Evolutionary conservation across 305 asterid genomes (phyloP).

Genomic region (Petunia hybrid): DNA sequence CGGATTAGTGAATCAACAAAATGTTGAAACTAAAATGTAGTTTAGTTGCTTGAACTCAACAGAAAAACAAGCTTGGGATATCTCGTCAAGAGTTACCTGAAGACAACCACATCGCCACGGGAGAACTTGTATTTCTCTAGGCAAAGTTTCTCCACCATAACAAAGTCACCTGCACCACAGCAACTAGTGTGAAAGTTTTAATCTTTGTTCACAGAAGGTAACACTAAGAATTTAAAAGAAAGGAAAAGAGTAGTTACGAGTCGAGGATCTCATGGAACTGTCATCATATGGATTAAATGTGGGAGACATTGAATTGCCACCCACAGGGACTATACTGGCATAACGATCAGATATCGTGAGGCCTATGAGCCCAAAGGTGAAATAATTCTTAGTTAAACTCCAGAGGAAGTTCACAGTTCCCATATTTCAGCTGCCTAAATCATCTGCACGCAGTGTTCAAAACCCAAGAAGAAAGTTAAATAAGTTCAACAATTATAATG

Average conservation of each 20-base stretch:
- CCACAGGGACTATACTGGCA: conserved; percentile 66
- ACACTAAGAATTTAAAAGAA: not conserved
- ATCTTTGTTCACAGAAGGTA: not conserved
- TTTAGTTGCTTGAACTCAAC: not conserved
- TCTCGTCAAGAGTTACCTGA: conserved; percentile 49
- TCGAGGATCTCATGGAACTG: conserved; percentile 41
- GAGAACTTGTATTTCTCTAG: conserved; percentile 76
- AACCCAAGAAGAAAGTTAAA: not conserved
- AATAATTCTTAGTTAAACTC: conserved; percentile 54
- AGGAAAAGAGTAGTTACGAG: conserved; percentile 47
- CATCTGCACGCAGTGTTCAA: not conserved
- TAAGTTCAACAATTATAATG: not conserved
- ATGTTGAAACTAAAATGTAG: not conserved
- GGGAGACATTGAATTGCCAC: conserved; percentile 87
- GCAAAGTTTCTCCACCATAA: conserved; percentile 77
- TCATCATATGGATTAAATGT: conserved; percentile 63
- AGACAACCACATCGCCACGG: conserved; percentile 74
- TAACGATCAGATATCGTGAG: conserved; percentile 75
- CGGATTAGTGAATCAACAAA: not conserved
- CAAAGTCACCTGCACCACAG: conserved; percentile 65
- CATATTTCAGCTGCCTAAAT: conserved; percentile 44
- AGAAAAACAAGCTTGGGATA: not conserved
- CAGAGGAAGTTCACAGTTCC: conserved; percentile 48
- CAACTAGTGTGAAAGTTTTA: conserved; percentile 21
- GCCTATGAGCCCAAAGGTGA: conserved; percentile 68